Percentiles rank a stretch among this genome's conserved stretches.
These are phyloP conservation scores for Globisporangium perplexum DNA, from an alignment of 352 stramenopile species.

Conservation along the genomic window DNA sequence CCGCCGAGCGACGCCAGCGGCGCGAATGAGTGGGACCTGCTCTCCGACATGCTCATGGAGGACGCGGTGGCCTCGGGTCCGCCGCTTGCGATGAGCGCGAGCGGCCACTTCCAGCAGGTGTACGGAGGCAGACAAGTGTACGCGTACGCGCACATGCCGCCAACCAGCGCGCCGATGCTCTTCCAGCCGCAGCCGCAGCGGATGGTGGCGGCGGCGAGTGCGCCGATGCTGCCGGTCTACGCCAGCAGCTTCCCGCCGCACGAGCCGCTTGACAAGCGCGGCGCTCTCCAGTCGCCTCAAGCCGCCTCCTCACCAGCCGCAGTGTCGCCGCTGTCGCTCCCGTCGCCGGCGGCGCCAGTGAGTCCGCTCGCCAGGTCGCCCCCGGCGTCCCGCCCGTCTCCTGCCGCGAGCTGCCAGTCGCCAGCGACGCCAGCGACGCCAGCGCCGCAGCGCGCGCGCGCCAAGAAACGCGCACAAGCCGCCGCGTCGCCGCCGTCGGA, in stretches of 20 bases:
- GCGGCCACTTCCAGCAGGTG: neutral
- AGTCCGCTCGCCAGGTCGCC: no score
- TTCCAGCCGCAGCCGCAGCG: slow-evolving; percentile 1
- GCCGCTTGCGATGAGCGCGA: neutral
- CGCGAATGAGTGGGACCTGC: slow-evolving; percentile 45
- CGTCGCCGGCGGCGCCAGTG: no score
- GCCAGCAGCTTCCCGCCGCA: no score
- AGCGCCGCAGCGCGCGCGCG: neutral
- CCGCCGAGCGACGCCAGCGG: slow-evolving; percentile 22
- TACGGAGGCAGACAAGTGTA: no score
- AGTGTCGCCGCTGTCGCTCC: neutral
- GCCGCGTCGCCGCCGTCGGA: neutral
- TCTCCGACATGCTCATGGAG: slow-evolving; percentile 51
- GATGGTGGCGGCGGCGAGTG: neutral
- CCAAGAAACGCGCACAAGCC: neutral
- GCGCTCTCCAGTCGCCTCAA: neutral
- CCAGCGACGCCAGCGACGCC: no score
- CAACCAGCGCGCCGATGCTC: slow-evolving; percentile 2
- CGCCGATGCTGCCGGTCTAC: neutral
- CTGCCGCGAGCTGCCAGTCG: no score
- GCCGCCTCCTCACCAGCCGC: neutral
- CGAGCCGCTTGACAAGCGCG: no score
- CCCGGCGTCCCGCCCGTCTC: no score
- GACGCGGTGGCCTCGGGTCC: slow-evolving; percentile 23
- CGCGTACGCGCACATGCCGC: neutral